Evolutionary conservation across 768 basidiomycete genomes (phyloP).

Genomic region (Lactarius sp.): DNA sequence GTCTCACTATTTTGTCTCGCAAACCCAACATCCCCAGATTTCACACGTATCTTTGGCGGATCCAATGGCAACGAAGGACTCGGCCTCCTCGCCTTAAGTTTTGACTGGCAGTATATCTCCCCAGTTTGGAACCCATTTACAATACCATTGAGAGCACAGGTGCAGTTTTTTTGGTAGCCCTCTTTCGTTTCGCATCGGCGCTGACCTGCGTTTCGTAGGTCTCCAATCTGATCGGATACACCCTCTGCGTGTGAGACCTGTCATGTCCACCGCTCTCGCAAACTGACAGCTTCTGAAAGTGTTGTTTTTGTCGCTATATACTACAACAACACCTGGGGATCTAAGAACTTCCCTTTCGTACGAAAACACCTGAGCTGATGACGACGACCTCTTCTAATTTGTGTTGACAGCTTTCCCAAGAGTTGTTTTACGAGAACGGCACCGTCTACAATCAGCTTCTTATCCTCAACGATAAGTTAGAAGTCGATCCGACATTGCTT

Average conservation of each 20-base stretch:
- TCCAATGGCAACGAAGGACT: conserved; percentile 29
- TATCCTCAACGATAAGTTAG: conserved; percentile 36
- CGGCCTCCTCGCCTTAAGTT: conserved; percentile 28
- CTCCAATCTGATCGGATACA: conserved; percentile 45
- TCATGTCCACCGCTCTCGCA: not conserved
- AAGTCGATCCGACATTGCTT: conserved; percentile 40
- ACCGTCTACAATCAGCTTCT: conserved; percentile 28
- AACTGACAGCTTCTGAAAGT: conserved; percentile 11
- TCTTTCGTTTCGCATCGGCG: not conserved
- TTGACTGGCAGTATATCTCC: conserved; percentile 31
- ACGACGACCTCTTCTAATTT: not conserved
- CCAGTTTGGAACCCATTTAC: conserved; percentile 42
- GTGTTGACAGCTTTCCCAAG: conserved; percentile 26
- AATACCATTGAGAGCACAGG: conserved; percentile 49
- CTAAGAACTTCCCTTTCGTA: conserved; percentile 25
- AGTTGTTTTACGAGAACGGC: conserved; percentile 28
- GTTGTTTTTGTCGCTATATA: conserved; percentile 30
- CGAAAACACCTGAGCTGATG: not conserved
- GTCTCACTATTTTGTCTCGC: conserved; percentile 32
- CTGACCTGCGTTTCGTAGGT: conserved; percentile 30
- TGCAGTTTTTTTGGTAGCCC: not conserved
- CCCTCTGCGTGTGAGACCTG: conserved; percentile 45
- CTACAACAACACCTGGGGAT: conserved; percentile 29
- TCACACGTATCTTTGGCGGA: conserved; percentile 28
- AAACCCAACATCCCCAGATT: conserved; percentile 25